phyloP scores from a whole-genome alignment of 129 eudicot species.

The Lactuca saligna region DNA sequence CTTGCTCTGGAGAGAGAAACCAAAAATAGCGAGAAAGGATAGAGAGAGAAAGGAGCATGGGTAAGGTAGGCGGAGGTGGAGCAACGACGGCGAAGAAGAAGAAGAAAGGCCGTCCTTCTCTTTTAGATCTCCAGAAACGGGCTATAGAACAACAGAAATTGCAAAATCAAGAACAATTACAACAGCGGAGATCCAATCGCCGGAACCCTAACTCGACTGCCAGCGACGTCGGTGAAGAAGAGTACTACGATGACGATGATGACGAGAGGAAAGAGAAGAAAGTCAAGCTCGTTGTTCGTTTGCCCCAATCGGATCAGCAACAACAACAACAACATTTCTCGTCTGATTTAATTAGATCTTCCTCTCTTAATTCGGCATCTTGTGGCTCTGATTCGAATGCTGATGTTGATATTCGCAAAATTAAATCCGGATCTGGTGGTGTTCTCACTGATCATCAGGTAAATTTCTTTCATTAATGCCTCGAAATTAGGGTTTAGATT shows the following conservation, averaged over 20 bases:
- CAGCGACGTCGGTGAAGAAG: constrained; percentile 35
- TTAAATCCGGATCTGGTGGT: constrained; percentile 57
- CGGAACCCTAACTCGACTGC: constrained; percentile 62
- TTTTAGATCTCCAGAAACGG: constrained; percentile 64
- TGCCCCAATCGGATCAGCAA: constrained; percentile 49
- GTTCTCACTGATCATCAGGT: constrained; percentile 45
- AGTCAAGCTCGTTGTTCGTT: constrained; percentile 68
- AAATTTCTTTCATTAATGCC: constrained; percentile 4
- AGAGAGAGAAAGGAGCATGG: constrained; percentile 49
- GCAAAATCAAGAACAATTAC: constrained; percentile 28
- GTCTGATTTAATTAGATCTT: constrained; percentile 33
- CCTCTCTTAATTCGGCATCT: constrained; percentile 45
- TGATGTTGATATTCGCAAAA: constrained; percentile 42
- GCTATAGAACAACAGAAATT: constrained; percentile 36
- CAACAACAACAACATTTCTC: constrained; percentile 36
- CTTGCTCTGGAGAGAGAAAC: constrained; percentile 44
- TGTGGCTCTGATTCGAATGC: constrained; percentile 42
- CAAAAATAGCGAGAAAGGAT: constrained; percentile 21
- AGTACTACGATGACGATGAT: constrained; percentile 69
- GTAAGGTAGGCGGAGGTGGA: constrained; percentile 44
- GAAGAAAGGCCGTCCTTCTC: constrained; percentile 91
- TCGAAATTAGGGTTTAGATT: constrained; percentile 26
- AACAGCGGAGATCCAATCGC: constrained; percentile 75
- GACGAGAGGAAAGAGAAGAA: constrained; percentile 77
- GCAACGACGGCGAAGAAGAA: constrained; percentile 45